phyloP scores from a whole-genome alignment of 129 eudicot species.

The Centrapalus pauciflorus region DNA sequence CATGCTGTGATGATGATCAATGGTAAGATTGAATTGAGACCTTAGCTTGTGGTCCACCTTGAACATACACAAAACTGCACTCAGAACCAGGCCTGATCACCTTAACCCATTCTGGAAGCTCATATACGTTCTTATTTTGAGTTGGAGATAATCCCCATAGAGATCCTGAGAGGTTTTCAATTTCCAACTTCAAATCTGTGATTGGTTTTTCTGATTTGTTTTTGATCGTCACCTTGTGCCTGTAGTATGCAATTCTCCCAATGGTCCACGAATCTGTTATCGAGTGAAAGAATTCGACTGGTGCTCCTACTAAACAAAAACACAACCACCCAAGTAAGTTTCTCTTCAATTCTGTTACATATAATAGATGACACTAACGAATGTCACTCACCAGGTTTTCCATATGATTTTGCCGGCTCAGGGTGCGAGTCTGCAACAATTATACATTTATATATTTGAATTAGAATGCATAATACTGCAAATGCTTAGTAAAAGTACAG shows the following conservation, averaged over 20 bases:
- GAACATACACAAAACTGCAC: conserved; percentile 68
- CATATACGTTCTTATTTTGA: conserved; percentile 48
- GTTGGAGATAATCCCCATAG: conserved; percentile 72
- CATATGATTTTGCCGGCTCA: conserved; percentile 16
- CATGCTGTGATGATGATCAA: conserved; percentile 15
- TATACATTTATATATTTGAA: neutral
- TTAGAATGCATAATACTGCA: neutral
- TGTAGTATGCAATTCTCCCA: conserved; percentile 52
- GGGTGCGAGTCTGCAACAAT: conserved; percentile 32
- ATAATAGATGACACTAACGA: neutral
- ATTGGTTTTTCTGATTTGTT: conserved; percentile 65
- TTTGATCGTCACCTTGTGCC: conserved; percentile 82
- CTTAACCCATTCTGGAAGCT: conserved; percentile 62
- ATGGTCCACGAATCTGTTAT: conserved; percentile 74
- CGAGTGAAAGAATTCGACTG: conserved; percentile 67
- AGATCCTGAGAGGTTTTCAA: conserved; percentile 68
- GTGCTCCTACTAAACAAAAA: conserved; percentile 31
- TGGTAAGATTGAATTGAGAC: conserved; percentile 64
- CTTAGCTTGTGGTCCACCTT: conserved; percentile 95
- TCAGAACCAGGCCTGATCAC: conserved; percentile 63
- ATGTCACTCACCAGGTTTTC: conserved; percentile 34
- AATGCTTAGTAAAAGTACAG: conserved; percentile 1
- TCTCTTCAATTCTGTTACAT: neutral
- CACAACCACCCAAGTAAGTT: conserved; percentile 7
- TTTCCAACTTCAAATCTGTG: conserved; percentile 47